Base-by-base conservation (phyloP, 805 yeast genomes). In the Soucietia sequanensis region DNA sequence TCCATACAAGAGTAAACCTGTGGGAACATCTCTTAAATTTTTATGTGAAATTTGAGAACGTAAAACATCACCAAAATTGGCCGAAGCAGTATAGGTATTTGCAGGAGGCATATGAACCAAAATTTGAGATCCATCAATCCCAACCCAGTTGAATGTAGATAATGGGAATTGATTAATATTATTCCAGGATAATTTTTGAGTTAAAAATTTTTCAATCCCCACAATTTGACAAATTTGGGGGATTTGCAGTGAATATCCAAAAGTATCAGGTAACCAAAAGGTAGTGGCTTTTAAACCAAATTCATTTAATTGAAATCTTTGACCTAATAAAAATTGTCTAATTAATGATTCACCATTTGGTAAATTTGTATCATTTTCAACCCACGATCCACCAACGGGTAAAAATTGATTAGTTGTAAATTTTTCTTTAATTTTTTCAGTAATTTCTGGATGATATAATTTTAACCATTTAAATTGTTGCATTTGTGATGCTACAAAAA, bases 51-150 rank as follows among this genome's bases (percentile, higher is more conserved):
- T 63, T 36, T 81, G 73, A 2, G 95, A 82, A 48, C 96, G 74
- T 38, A 78, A 74, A 20, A 90, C 95, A 62, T 93, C 98, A 20
- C 96, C 96, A 60, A 88, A 88, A 54, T 91, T 80, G 2, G 97
- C 96, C 52, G 73, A 76, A 1, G 98, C 95, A 6, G 98, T 93
- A 54, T 91, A 91, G 0, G 98, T 93, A 58, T 91, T 86, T 9
- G 84, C 93, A 5, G 99, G 98, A 14, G 99, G 98, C 98, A 93
- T 93, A 58, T 91, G 99, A 23, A 91, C 88, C 47, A 93, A 63
- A 2, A 91, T 88, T 60, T 91, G 97, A 3, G 95, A 78, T 0
- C 96, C 95, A 61, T 91, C 98, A 28, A 93, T 71, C 19, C 95
- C 95, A 4, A 84, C 84, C 99, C 99, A 91, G 56, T 88, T 88